Evolutionary conservation across 495 filamentous ascomycete species (phyloP), one percentile per base, ranked within the genome.

Genomic region (Chaetomidium leptoderma): DNA sequence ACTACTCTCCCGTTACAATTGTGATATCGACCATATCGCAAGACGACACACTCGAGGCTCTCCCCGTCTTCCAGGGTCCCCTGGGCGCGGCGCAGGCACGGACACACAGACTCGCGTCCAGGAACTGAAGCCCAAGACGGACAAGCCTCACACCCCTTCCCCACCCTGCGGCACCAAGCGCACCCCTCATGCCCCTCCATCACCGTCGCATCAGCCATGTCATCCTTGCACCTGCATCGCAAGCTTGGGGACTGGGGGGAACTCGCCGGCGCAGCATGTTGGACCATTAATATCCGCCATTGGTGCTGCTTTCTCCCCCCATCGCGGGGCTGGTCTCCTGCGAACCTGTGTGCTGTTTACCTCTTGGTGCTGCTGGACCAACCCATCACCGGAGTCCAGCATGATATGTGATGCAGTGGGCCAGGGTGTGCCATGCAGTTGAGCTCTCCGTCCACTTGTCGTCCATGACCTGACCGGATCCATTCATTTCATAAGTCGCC

Each of bases 181-280:
- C 62, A 60, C 60, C 61, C 61, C 61, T 62, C 61, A 51, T 57
- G 39, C 57, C 67, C 66, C 67, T 60, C 66, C 65, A 67, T 67
- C 68, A 68, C 66, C 53, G 69, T 72, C 63, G 55, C 64, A 72
- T 70, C 69, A 59, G 64, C 61, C 56, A 42, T 51, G 33, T 21
- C 55, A 70, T 61, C 68, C 70, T 61, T 67, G 68, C 52, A 57
- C 58, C 51, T 67, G 65, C 66, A 71, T 59, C 60, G 45, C 48
- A 53, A 49, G 45, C 45, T 44, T 24, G 37, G 30, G 29, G 21
- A 13, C 21, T 45, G 21, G 6, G 19, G 48, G 26, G 46, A 8
- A 21, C 36, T 58, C 39, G 40, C 30, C 30, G 39, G 42, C 60
- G 43, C 53, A 46, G 45, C 55, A 36, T 53, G 57, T 52, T 51